Evolutionary conservation across 257 asterid genomes (phyloP).

Genomic region (Penstemon eatonii): DNA sequence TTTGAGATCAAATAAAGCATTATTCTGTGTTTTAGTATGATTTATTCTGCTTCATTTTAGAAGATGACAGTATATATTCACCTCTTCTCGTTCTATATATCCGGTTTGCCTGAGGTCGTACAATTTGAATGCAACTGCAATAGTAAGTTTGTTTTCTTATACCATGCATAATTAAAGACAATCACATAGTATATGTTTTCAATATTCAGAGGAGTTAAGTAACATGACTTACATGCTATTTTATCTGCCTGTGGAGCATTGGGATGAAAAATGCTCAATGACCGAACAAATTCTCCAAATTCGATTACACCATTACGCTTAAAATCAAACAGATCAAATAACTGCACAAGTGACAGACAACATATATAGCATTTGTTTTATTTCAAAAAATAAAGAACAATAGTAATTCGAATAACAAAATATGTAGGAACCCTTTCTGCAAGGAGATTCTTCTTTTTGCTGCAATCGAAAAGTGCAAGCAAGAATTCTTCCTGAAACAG

Average conservation of each 20-base stretch:
- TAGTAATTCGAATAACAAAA: background rate
- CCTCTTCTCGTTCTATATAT: slow-evolving; percentile 67
- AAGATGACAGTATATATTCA: slow-evolving; percentile 28
- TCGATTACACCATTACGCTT: slow-evolving; percentile 70
- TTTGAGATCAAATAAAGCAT: background rate
- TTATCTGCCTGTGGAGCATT: slow-evolving; percentile 51
- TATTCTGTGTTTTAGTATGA: background rate
- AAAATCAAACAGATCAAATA: slow-evolving; percentile 72
- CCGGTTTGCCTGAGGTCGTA: slow-evolving; percentile 65
- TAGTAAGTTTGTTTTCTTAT: slow-evolving; percentile 5
- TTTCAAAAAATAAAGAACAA: background rate
- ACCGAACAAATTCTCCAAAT: slow-evolving; percentile 74
- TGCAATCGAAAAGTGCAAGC: slow-evolving; percentile 68
- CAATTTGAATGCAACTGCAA: slow-evolving; percentile 67
- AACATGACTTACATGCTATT: slow-evolving; percentile 43
- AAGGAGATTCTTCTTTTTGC: slow-evolving; percentile 54
- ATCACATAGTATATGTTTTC: background rate
- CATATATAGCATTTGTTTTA: background rate
- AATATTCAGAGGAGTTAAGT: background rate
- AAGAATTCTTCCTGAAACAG: slow-evolving; percentile 78
- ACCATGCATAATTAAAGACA: background rate
- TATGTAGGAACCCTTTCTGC: slow-evolving; percentile 61
- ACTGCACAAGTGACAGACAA: slow-evolving; percentile 35
- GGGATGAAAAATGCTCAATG: slow-evolving; percentile 65
- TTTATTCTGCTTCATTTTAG: background rate